These are phyloP conservation scores for Setomelanomma holmii DNA, from an alignment of 2,329 filamentous ascomycete genomes.

Conservation along the genomic window DNA sequence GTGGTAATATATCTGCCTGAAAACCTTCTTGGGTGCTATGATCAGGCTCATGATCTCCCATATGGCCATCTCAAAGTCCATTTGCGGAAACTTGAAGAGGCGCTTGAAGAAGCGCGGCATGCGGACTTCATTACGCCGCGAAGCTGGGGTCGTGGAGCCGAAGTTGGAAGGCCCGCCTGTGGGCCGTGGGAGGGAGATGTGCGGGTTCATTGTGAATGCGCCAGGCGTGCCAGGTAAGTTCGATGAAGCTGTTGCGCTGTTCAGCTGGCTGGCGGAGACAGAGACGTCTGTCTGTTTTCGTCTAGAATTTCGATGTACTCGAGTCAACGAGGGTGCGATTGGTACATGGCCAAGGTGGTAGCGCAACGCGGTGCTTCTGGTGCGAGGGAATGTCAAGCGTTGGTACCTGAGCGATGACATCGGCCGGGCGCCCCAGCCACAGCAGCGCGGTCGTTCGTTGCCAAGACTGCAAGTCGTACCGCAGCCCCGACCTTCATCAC, in stretches of 20 bases:
- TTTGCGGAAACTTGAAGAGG: slow-evolving; percentile 74
- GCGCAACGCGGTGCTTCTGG: slow-evolving; percentile 1
- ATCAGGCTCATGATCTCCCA: slow-evolving; percentile 75
- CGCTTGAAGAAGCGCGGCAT: slow-evolving; percentile 73
- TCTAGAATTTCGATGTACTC: not conserved
- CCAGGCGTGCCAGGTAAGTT: not conserved
- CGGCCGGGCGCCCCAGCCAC: slow-evolving; percentile 14
- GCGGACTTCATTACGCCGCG: slow-evolving; percentile 60
- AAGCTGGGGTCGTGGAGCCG: slow-evolving; percentile 56
- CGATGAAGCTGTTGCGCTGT: not conserved
- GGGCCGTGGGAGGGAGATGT: slow-evolving; percentile 66
- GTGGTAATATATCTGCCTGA: slow-evolving; percentile 74
- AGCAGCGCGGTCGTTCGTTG: slow-evolving; percentile 21
- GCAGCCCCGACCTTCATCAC: slow-evolving; percentile 11
- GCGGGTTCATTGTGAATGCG: slow-evolving; percentile 60
- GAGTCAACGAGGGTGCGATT: not conserved
- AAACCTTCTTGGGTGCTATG: slow-evolving; percentile 74
- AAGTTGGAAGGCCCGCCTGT: slow-evolving; percentile 62
- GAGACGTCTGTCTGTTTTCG: not conserved
- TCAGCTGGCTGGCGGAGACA: not conserved
- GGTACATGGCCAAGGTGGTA: not conserved
- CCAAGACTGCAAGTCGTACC: slow-evolving; percentile 12
- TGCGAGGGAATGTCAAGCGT: slow-evolving; percentile 7
- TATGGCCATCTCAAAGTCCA: slow-evolving; percentile 77
- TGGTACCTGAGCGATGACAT: slow-evolving; percentile 29